Conservation (phyloP, 2,329 filamentous ascomycete genomes). For the Colletotrichum nymphaeae region DNA sequence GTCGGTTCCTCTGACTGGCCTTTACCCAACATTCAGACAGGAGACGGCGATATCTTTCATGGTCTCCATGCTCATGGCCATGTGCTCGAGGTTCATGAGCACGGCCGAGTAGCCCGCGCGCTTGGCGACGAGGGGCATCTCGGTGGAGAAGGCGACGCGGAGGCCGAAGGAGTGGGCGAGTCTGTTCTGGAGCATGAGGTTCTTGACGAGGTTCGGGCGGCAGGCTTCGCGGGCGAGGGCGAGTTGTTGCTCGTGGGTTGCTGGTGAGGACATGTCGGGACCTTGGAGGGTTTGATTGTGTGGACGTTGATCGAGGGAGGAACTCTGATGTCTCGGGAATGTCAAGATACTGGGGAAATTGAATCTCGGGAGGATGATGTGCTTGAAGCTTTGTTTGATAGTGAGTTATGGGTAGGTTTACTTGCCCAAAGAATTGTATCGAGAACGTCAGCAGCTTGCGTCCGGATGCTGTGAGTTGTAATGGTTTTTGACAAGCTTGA, state of each 20-base stretch:
- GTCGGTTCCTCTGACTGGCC: too few relatives aligned
- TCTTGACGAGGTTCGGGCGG: conserved; percentile 24
- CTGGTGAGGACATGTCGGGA: background rate
- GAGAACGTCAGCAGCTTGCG: background rate
- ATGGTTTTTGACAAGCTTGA: background rate
- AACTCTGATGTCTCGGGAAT: background rate
- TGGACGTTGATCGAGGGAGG: too few relatives aligned
- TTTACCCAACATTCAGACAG: conserved; percentile 16
- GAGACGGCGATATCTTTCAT: conserved; percentile 21
- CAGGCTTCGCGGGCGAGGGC: conserved; percentile 11
- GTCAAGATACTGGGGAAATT: background rate
- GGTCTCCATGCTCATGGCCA: conserved; percentile 25
- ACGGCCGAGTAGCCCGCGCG: conserved; percentile 20
- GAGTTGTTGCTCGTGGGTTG: background rate
- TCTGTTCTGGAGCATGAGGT: conserved; percentile 6
- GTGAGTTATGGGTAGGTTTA: background rate
- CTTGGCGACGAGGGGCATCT: conserved; percentile 26
- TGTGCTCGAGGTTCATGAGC: conserved; percentile 26
- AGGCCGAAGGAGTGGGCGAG: conserved; percentile 25
- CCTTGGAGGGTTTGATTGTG: background rate
- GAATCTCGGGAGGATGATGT: background rate
- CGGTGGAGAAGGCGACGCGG: conserved; percentile 26
- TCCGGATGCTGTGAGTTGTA: background rate
- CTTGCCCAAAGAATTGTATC: background rate
- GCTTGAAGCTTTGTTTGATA: background rate